These are phyloP conservation scores for Apiotrichum mycotoxinovorans DNA, from an alignment of 1,284 basidiomycete species.

Conservation along the genomic window DNA sequence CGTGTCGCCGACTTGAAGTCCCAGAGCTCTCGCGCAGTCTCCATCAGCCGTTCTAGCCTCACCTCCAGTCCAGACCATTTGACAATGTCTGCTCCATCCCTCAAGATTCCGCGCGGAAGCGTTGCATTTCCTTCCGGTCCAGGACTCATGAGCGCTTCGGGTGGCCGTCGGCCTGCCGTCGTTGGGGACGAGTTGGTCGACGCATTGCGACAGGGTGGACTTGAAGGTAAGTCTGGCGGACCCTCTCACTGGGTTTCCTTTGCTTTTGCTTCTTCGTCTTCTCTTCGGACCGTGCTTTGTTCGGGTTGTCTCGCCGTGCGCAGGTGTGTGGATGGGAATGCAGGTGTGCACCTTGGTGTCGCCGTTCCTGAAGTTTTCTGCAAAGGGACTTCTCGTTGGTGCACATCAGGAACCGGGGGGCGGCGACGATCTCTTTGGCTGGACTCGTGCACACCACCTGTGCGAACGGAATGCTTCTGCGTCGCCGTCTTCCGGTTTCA, in stretches of 20 bases:
- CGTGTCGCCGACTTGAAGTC: not conserved
- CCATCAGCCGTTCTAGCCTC: not conserved
- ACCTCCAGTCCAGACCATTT: slow-evolving; percentile 9
- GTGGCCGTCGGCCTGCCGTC: slow-evolving; percentile 33
- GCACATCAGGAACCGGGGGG: no score
- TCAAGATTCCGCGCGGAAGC: slow-evolving; percentile 23
- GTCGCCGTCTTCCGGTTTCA: no score
- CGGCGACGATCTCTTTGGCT: no score
- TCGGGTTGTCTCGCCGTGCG: no score
- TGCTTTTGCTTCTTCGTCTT: not conserved
- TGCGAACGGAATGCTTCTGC: no score
- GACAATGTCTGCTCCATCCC: slow-evolving; percentile 1
- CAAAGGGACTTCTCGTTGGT: no score
- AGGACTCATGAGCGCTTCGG: slow-evolving; percentile 10
- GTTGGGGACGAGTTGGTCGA: slow-evolving; percentile 48
- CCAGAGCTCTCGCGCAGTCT: not conserved
- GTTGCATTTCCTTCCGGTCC: slow-evolving; percentile 26
- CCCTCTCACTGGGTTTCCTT: not conserved
- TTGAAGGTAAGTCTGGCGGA: slow-evolving; percentile 42
- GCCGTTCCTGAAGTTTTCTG: no score
- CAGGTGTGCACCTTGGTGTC: no score
- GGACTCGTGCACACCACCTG: no score
- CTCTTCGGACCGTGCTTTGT: not conserved
- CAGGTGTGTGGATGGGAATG: no score
- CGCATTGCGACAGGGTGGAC: slow-evolving; percentile 36